phyloP scores from a whole-genome alignment of 495 filamentous ascomycete species.

The Xylaria sp. region DNA sequence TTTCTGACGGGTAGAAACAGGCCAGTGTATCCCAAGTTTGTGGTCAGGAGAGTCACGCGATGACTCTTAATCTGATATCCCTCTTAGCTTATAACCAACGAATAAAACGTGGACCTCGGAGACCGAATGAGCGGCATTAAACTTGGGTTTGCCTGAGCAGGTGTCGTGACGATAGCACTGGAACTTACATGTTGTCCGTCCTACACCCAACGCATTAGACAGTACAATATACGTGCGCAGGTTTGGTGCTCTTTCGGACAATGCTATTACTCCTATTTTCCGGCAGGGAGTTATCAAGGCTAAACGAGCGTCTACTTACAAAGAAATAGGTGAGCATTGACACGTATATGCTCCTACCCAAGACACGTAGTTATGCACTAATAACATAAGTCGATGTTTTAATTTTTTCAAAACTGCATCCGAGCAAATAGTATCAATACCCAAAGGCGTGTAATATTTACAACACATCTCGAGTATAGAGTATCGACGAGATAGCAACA shows the following conservation, averaged over 20 bases:
- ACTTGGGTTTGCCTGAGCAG: neutral
- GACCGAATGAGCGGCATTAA: too few species aligned
- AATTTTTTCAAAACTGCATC: neutral
- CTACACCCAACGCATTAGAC: neutral
- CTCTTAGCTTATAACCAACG: neutral
- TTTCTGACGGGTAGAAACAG: conserved; percentile 52
- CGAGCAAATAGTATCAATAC: neutral
- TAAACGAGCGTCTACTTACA: neutral
- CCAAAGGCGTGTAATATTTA: neutral
- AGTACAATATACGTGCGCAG: neutral
- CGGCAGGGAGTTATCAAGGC: neutral
- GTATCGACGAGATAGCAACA: neutral
- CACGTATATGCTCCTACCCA: neutral
- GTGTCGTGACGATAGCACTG: neutral
- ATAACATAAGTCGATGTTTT: neutral
- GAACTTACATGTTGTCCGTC: neutral
- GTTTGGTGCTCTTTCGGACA: too few species aligned
- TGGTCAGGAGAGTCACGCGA: neutral
- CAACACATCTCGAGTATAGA: neutral
- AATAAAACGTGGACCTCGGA: neutral
- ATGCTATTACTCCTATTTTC: neutral
- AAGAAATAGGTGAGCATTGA: neutral
- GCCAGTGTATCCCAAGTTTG: neutral
- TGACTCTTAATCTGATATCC: neutral
- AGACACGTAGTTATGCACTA: neutral